Evolutionary conservation across 2,329 filamentous ascomycete species (phyloP).

Genomic region (Aureobasidium sp.): DNA sequence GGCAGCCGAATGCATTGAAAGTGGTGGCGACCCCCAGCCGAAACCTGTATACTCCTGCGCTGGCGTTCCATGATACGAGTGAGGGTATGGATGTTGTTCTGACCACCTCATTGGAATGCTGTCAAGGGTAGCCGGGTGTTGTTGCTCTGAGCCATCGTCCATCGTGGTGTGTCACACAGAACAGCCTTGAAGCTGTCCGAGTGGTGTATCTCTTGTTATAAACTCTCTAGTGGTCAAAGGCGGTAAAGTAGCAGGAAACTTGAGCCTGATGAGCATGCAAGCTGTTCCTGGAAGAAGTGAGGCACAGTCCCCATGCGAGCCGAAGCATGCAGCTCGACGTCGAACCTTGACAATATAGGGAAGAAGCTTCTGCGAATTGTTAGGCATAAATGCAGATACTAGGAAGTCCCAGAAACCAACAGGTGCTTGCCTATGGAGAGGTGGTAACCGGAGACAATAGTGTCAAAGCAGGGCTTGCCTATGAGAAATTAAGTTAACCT

Average conservation of each 20-base stretch:
- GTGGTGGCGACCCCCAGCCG: slow-evolving; percentile 55
- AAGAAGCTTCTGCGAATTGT: slow-evolving; percentile 5
- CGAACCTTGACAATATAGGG: background rate
- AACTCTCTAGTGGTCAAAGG: background rate
- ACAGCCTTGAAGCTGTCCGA: background rate
- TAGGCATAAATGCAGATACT: slow-evolving; percentile 13
- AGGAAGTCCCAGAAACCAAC: background rate
- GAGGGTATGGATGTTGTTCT: slow-evolving; percentile 38
- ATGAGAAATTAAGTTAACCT: slow-evolving; percentile 12
- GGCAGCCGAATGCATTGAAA: slow-evolving; percentile 47
- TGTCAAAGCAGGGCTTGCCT: slow-evolving; percentile 10
- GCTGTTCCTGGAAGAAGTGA: slow-evolving; percentile 10
- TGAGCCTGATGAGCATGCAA: slow-evolving; percentile 12
- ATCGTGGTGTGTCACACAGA: slow-evolving; percentile 5
- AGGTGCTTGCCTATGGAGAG: background rate
- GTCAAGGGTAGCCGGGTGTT: slow-evolving; percentile 35
- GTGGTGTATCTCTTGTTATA: background rate
- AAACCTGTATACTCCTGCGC: slow-evolving; percentile 60
- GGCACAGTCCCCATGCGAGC: slow-evolving; percentile 9
- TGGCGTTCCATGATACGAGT: slow-evolving; percentile 59
- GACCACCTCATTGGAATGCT: slow-evolving; percentile 36
- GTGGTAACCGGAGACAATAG: slow-evolving; percentile 7
- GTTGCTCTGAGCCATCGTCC: slow-evolving; percentile 32
- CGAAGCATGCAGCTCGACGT: slow-evolving; percentile 10
- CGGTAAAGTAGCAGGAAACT: background rate